Conservation (phyloP, 306 rosid genomes). For the Glycyrrhiza uralensis region DNA sequence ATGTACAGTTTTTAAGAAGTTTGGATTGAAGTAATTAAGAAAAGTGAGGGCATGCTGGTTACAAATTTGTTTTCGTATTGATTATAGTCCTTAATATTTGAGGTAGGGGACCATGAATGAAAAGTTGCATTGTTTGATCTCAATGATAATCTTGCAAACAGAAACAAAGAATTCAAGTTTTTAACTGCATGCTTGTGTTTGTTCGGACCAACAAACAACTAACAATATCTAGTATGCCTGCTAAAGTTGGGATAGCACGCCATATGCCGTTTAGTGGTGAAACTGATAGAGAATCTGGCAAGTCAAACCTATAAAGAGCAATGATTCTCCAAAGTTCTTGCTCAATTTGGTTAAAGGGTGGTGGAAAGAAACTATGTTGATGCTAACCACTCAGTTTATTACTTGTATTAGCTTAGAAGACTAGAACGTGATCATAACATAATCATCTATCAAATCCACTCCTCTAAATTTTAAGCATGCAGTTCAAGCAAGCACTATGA, state of each 20-base stretch:
- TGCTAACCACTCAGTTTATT: constrained; percentile 13
- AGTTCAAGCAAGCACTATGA: background rate
- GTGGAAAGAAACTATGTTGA: constrained; percentile 5
- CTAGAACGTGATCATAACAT: constrained; percentile 36
- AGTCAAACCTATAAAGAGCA: constrained; percentile 44
- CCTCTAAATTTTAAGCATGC: constrained; percentile 30
- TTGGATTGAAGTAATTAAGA: background rate
- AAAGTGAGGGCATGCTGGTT: constrained; percentile 41
- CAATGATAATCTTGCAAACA: constrained; percentile 28
- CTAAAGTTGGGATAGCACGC: constrained; percentile 41
- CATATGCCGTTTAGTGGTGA: constrained; percentile 23
- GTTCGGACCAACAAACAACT: constrained; percentile 30
- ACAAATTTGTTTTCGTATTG: constrained; percentile 26
- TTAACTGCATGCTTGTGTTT: constrained; percentile 29
- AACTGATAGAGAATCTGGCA: constrained; percentile 7
- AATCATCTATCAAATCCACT: constrained; percentile 37
- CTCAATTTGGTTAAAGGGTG: constrained; percentile 23
- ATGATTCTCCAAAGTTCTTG: constrained; percentile 33
- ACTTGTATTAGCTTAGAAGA: constrained; percentile 11
- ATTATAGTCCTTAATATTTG: constrained; percentile 12
- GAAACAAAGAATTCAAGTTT: constrained; percentile 23
- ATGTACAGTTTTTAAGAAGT: background rate
- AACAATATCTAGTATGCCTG: constrained; percentile 29
- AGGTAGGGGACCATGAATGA: constrained; percentile 50
- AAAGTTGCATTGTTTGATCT: constrained; percentile 29